Evolutionary conservation across 2,329 filamentous ascomycete genomes (phyloP), one percentile per base, ranked within the genome.

Genomic region (Pezicula carpinea): DNA sequence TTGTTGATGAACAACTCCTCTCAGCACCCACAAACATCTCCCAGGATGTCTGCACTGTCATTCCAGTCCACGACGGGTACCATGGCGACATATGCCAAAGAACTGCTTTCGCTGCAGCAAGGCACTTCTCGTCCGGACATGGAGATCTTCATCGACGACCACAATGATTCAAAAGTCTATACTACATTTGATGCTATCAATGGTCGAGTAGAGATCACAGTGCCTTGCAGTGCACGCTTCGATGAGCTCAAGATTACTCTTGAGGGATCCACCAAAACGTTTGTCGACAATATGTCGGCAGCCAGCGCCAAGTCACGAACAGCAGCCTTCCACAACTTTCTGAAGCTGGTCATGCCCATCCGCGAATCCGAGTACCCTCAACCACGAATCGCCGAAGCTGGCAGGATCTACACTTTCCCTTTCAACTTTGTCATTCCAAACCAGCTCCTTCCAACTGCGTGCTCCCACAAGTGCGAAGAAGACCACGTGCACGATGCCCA

Each of bases 361-460:
- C 42, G 46, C 36, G 55, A 62, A 22, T 49, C 52, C 8, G 46
- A 54, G 1, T 64, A 64, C 42, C 58, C 61, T 33, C 56, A 56
- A 38, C 56, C 55, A 39, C 48, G 59, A 45, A 50, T 63, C 29
- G 57, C 56, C 15, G 59, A 61, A 44, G 57, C 59, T 17, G 61
- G 61, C 5, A 51, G 50, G 17, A 63, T 56, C 10, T 60, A 62
- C 35, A 56, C 42, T 5, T 63, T 63, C 19, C 54, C 59, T 2
- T 63, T 60, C 53, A 59, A 64, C 49, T 65, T 65, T 46, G 62
- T 60, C 10, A 51, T 65, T 35, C 63, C 63, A 1, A 51, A 59
- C 13, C 60, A 55, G 17, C 53, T 65, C 7, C 57, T 64, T 22
- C 62, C 60, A 2, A 50, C 51, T 35, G 54, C 57, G 13, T 65